Conservation (phyloP, 495 filamentous ascomycete species). For the Aspergillus cavernicola region DNA sequence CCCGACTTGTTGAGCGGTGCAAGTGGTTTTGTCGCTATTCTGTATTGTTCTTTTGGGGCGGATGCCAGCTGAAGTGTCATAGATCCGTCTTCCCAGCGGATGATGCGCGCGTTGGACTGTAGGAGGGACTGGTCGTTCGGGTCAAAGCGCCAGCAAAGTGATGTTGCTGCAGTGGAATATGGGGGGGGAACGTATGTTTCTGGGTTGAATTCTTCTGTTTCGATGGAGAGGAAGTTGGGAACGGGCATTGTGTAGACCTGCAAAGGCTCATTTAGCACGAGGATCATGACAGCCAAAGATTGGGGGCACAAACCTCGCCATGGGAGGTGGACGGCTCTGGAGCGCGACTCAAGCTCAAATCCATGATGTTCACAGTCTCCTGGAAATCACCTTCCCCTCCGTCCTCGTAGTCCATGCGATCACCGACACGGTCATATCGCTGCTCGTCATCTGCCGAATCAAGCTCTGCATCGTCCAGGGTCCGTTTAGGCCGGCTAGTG, state of each 20-base stretch:
- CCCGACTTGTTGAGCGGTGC: conserved; percentile 61
- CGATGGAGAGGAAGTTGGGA: conserved; percentile 73
- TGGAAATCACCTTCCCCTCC: conserved; percentile 46
- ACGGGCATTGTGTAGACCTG: conserved; percentile 77
- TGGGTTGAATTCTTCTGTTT: conserved; percentile 68
- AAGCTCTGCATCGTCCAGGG: conserved; percentile 68
- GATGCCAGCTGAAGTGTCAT: conserved; percentile 73
- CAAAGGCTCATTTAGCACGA: conserved; percentile 6
- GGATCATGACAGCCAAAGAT: neutral
- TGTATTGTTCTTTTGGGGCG: conserved; percentile 72
- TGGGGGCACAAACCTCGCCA: conserved; percentile 44
- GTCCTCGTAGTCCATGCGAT: conserved; percentile 48
- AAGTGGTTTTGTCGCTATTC: conserved; percentile 69
- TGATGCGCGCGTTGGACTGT: conserved; percentile 72
- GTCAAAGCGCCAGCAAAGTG: conserved; percentile 66
- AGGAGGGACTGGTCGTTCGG: conserved; percentile 56
- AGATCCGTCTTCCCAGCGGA: conserved; percentile 82
- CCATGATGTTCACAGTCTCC: conserved; percentile 52
- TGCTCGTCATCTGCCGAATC: conserved; percentile 76
- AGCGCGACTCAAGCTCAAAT: conserved; percentile 59
- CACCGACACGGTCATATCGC: conserved; percentile 46
- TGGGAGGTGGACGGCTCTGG: conserved; percentile 69
- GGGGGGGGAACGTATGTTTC: conserved; percentile 67
- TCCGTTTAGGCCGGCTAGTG: conserved; percentile 47
- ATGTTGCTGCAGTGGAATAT: conserved; percentile 62